Evolutionary conservation across 2,329 filamentous ascomycete species (phyloP).

Genomic region (Aspergillus ochraceus): DNA sequence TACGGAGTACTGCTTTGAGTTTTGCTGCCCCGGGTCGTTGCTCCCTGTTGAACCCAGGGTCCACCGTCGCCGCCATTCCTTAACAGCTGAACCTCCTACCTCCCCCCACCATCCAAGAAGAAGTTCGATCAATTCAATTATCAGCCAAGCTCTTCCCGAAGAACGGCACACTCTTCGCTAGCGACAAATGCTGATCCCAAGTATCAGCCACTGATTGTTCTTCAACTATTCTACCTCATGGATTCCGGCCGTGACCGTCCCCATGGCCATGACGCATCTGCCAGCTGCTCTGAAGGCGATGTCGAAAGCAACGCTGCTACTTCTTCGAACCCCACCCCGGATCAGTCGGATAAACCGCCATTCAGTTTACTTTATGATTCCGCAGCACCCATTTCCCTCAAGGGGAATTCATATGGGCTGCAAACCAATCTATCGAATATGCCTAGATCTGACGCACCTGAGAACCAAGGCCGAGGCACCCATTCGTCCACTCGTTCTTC

Average conservation of each 20-base stretch:
- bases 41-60: too few relatives aligned
- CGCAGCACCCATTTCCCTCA: conserved; percentile 17
- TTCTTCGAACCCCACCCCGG: conserved; percentile 3
- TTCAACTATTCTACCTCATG: neutral
- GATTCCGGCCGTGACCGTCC: neutral
- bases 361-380: conserved; percentile 18
- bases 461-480: conserved; percentile 24
- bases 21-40: too few relatives aligned
- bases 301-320: conserved; percentile 4
- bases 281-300: conserved; percentile 6
- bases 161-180: neutral
- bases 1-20: too few relatives aligned
- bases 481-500: conserved; percentile 54
- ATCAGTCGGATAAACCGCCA: conserved; percentile 16
- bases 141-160: neutral
- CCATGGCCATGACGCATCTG: neutral
- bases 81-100: neutral
- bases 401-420: conserved; percentile 3
- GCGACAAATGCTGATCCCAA: neutral
- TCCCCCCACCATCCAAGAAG: too few relatives aligned
- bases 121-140: neutral
- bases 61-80: too few relatives aligned
- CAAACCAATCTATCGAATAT: conserved; percentile 18
- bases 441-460: conserved; percentile 23
- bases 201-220: neutral